A percentile compares a stretch with the other conserved stretches of the same genome.
phyloP scores from a whole-genome alignment of 371 early-diverging fungal species.

The Neoconidiobolus thromboides region DNA sequence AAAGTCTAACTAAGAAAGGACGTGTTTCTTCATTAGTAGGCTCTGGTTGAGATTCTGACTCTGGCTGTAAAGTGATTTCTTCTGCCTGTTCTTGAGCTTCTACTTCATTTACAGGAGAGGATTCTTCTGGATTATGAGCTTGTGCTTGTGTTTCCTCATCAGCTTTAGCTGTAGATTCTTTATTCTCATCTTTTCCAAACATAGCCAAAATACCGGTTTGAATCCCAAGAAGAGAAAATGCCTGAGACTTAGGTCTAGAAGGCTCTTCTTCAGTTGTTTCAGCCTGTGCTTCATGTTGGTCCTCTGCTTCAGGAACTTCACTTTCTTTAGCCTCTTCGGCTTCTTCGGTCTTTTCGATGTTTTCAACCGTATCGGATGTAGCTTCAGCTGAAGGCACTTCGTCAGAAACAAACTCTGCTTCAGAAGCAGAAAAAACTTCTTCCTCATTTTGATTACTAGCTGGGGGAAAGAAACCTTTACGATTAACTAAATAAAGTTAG shows the following conservation, averaged over 20 bases:
- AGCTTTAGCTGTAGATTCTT: not conserved
- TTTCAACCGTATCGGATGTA: no score
- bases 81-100: not conserved
- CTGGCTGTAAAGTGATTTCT: not conserved
- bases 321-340: not conserved
- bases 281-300: no score
- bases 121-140: not conserved
- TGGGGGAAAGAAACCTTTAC: slow-evolving; percentile 3
- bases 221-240: no score
- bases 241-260: no score
- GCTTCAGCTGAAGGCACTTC: not conserved
- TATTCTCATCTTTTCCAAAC: no score
- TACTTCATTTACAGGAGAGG: not conserved
- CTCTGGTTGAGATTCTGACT: not conserved
- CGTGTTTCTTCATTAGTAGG: not conserved
- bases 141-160: not conserved
- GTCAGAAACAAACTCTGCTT: slow-evolving; percentile 5
- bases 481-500: not conserved
- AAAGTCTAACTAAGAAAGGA: slow-evolving; percentile 1
- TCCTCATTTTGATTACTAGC: not conserved
- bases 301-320: not conserved
- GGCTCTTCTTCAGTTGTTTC: not conserved
- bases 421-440: slow-evolving; percentile 7
- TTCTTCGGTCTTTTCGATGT: no score
- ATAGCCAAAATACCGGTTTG: no score